Conservation (phyloP, 139 green algal genomes). For the Haematococcus sp. region DNA sequence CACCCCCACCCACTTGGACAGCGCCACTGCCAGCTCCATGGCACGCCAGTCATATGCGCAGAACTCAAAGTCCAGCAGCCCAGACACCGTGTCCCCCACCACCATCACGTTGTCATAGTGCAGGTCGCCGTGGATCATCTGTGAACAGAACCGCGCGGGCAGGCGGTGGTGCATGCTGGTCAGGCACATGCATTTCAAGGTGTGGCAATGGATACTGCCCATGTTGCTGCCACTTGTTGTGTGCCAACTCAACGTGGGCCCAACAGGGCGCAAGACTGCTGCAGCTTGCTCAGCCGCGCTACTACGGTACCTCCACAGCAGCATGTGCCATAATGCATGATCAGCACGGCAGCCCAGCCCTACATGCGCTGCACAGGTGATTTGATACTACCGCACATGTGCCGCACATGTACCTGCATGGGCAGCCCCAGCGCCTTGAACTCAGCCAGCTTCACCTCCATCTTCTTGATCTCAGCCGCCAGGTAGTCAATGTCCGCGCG, state of each 20-base stretch:
- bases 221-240: too few relatives aligned
- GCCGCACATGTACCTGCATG: too few relatives aligned
- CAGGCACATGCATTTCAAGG: too few relatives aligned
- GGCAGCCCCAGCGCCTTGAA: slow-evolving; percentile 10
- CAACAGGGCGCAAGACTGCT: too few relatives aligned
- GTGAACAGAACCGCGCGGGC: too few relatives aligned
- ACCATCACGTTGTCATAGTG: slow-evolving; percentile 52
- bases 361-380: slow-evolving; percentile 20
- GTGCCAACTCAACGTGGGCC: too few relatives aligned
- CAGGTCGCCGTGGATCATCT: slow-evolving; percentile 54
- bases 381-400: neutral
- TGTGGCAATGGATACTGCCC: too few relatives aligned
- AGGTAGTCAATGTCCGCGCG: slow-evolving; percentile 48
- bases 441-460: slow-evolving; percentile 36
- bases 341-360: too few relatives aligned
- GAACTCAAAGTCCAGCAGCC: slow-evolving; percentile 59
- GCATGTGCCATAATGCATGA: too few relatives aligned
- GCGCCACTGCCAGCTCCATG: slow-evolving; percentile 59
- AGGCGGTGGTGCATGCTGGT: too few relatives aligned
- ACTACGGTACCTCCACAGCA: too few relatives aligned
- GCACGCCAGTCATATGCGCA: slow-evolving; percentile 46
- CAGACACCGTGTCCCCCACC: slow-evolving; percentile 19
- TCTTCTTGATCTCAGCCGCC: slow-evolving; percentile 24
- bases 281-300: too few relatives aligned
- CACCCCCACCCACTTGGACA: slow-evolving; percentile 29